Evolutionary conservation across 2,329 filamentous ascomycete genomes (phyloP), one percentile per base, ranked within the genome.

Genomic region (Fusarium compactum): DNA sequence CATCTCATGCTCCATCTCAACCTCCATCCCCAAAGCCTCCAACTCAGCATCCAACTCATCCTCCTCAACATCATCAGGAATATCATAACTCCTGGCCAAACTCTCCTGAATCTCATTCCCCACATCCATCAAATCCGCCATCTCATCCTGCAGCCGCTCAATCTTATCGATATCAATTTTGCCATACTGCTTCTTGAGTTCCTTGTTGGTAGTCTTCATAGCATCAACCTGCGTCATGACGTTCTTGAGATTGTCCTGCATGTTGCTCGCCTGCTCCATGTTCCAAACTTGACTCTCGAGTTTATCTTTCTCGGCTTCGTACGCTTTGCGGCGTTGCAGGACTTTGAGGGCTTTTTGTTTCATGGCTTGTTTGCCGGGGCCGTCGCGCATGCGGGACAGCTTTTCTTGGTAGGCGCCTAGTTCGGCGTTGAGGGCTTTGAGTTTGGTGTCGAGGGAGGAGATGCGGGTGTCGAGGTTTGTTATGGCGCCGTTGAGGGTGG

Each of bases 101-200:
- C 92, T 95, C 83, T 98, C 96, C 82, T 99, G 94, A 64, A 99
- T 99, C 81, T 99, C 96, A 81, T 98, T 98, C 6, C 96, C 95
- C 66, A 98, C 91, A 78, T 99, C 96, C 89, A 99, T 93, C 76
- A 99, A 81, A 82, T 99, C 96, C 8, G 95, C 95, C 96, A 99
- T 98, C 83, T 99, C 95, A 79, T 99, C 96, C 87, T 99, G 95
- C 86, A 99, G 88, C 73, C 92, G 87, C 86, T 99, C 96, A 75
- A 99, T 98, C 86, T 97, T 94, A 82, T 98, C 96, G 58, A 99
- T 91, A 77, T 99, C 92, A 72, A 99, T 92, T 85, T 98, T 98
- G 74, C 95, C 95, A 78, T 98, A 98, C 85, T 98, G 95, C 80
- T 93, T 92, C 78, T 90, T 90, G 70, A 99, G 87, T 76, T 94